A percentile compares a stretch with the other conserved stretches of the same genome.
Conservation (phyloP, 768 basidiomycete species). For the Calocera viscosa region DNA sequence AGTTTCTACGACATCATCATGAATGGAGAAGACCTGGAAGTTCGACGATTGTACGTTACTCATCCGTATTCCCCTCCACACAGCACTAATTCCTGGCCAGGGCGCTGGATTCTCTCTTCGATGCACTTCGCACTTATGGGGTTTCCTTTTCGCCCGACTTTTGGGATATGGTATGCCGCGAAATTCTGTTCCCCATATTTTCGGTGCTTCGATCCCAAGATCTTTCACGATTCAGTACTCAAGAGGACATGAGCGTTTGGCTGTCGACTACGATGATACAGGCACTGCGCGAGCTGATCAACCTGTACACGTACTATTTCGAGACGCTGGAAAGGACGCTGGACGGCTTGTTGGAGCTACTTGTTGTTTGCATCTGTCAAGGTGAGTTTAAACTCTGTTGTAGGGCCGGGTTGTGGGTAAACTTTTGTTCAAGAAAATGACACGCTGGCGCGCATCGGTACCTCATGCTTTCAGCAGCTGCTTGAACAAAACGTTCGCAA, state of each 20-base stretch:
- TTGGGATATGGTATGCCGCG: slow-evolving; percentile 95
- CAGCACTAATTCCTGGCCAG: slow-evolving; percentile 32
- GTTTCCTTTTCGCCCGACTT: slow-evolving; percentile 75
- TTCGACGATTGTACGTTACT: slow-evolving; percentile 72
- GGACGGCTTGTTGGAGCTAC: slow-evolving; percentile 83
- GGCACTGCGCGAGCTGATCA: slow-evolving; percentile 86
- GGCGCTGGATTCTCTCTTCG: slow-evolving; percentile 92
- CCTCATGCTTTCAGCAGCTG: slow-evolving; percentile 92
- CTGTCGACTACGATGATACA: slow-evolving; percentile 98
- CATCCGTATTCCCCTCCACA: neutral
- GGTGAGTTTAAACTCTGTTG: slow-evolving; percentile 38
- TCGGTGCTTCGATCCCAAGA: slow-evolving; percentile 89
- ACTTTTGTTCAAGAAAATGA: slow-evolving; percentile 65
- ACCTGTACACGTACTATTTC: slow-evolving; percentile 92
- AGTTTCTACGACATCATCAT: slow-evolving; percentile 99
- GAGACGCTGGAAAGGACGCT: slow-evolving; percentile 78
- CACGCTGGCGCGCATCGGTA: slow-evolving; percentile 91
- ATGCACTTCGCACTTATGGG: slow-evolving; percentile 83
- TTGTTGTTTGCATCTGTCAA: slow-evolving; percentile 97
- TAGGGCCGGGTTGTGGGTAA: slow-evolving; percentile 1
- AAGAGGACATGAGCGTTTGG: slow-evolving; percentile 99
- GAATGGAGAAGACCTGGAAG: slow-evolving; percentile 98
- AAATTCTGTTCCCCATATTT: slow-evolving; percentile 96
- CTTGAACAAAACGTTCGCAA: slow-evolving; percentile 86
- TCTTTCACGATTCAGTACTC: slow-evolving; percentile 81